Conservation (phyloP, 495 filamentous ascomycete species). For the Neurospora cerealis region DNA sequence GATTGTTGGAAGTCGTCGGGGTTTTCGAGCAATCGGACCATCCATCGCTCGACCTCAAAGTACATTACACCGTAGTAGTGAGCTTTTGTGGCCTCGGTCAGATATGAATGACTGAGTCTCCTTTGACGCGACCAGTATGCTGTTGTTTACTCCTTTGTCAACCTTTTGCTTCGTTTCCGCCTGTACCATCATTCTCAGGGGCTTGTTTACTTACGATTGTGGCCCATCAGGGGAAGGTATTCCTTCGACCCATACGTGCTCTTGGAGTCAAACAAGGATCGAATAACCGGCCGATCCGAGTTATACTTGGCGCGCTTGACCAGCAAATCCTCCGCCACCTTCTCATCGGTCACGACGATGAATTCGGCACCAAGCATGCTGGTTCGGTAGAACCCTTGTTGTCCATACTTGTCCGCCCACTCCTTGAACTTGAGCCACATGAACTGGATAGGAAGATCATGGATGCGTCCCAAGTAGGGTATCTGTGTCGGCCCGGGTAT, state of each 20-base stretch:
- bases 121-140: conserved; percentile 33
- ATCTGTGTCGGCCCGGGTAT: conserved; percentile 28
- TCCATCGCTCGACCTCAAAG: conserved; percentile 31
- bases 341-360: conserved; percentile 41
- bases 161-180: not conserved
- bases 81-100: conserved; percentile 28
- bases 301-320: conserved; percentile 38
- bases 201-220: conserved; percentile 22
- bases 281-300: conserved; percentile 33
- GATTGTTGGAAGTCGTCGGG: conserved; percentile 28
- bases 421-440: conserved; percentile 45
- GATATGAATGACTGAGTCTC: conserved; percentile 26
- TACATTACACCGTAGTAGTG: conserved; percentile 30
- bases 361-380: conserved; percentile 38
- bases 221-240: conserved; percentile 33
- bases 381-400: conserved; percentile 34
- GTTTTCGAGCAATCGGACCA: conserved; percentile 24
- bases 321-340: conserved; percentile 41
- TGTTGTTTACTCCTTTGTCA: conserved; percentile 3
- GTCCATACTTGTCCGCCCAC: conserved; percentile 39
- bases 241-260: conserved; percentile 28
- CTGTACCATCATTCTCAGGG: not conserved
- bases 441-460: conserved; percentile 35
- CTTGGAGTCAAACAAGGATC: conserved; percentile 34
- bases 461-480: conserved; percentile 35